Base-by-base conservation (phyloP, 2,329 filamentous ascomycete genomes). In the Cordyceps farinosa region DNA sequence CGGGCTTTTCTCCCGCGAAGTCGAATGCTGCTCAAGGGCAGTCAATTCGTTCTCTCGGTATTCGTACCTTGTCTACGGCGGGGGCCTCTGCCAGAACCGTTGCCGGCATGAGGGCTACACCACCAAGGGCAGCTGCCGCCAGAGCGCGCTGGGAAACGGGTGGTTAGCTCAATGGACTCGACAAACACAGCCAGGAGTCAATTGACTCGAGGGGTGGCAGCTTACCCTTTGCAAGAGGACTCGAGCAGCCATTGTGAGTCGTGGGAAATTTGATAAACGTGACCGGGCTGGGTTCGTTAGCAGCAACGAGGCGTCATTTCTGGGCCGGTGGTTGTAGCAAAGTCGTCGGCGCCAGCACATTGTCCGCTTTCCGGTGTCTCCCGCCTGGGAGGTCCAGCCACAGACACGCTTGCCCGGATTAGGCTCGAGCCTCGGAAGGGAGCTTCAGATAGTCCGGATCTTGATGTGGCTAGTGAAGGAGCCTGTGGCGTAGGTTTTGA, bases 41-140 rank as follows among this genome's bases (percentile, higher is more conserved):
- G 8, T 15, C 2, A 1, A n/a, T 13, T 45, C 29, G 7, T 34
- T 8, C 17, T 10, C 5, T 59, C 3, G 5, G n/a, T 44, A 3
- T 17, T 29, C 52, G 38, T 65, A 65, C 63, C 58, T 62, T 53
- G 54, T 65, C 54, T n/a, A 55, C 59, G 29, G 52, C 60, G 32
- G 81, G 77, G 65, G 78, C 79, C 74, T 87, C 84, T 71, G 84
- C 84, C 69, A 78, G 73, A 67, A 79, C 80, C 57, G 76, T 76
- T 64, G 77, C 75, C 58, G 82, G 82, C 67, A 76, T 75, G 66
- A 84, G 74, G 67, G 77, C 78, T 70, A 82, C 73, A 69, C 77
- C 76, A 69, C 80, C 79, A 61, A 82, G 76, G 68, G 82, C 75
- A 69, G 81, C 74, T 69, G 82, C 77, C 66, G 83, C 80, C 75